phyloP scores from a whole-genome alignment of 176 grass and related monocot genomes.

The Elaeis guineensis region DNA sequence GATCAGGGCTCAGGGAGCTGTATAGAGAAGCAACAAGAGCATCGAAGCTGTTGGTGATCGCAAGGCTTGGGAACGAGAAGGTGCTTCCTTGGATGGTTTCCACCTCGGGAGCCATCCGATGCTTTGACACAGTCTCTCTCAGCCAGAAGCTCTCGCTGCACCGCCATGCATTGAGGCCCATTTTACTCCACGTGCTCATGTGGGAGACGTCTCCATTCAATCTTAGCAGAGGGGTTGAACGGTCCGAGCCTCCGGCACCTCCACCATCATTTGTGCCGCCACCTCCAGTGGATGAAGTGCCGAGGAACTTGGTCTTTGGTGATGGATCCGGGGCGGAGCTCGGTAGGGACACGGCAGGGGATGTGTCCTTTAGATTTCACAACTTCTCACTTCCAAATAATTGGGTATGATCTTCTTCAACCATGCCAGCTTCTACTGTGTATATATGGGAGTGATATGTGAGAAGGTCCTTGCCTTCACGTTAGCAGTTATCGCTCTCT shows the following conservation, averaged over 20 bases:
- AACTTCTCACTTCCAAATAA: slow-evolving; percentile 73
- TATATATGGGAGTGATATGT: too few relatives aligned
- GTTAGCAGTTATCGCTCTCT: too few relatives aligned
- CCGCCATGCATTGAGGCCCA: slow-evolving; percentile 72
- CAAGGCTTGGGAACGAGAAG: slow-evolving; percentile 67
- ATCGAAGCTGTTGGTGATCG: slow-evolving; percentile 62
- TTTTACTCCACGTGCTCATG: slow-evolving; percentile 75
- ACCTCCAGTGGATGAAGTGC: neutral
- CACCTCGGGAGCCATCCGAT: slow-evolving; percentile 61
- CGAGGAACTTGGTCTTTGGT: neutral
- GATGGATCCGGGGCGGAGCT: slow-evolving; percentile 22
- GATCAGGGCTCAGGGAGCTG: slow-evolving; percentile 62
- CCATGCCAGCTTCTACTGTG: too few relatives aligned
- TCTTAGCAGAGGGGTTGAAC: neutral
- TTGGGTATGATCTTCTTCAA: slow-evolving; percentile 44
- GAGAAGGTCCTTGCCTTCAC: too few relatives aligned
- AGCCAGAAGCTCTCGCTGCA: slow-evolving; percentile 96
- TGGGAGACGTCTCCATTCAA: slow-evolving; percentile 42
- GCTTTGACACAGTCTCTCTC: slow-evolving; percentile 91
- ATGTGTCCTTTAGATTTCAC: slow-evolving; percentile 66
- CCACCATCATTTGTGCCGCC: slow-evolving; percentile 20
- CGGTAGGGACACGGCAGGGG: slow-evolving; percentile 24
- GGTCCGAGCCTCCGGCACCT: slow-evolving; percentile 11
- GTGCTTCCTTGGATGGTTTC: slow-evolving; percentile 79
- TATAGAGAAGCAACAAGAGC: slow-evolving; percentile 41